A percentile compares a stretch with the other conserved stretches of the same genome.
These are phyloP conservation scores for Rubia yunnanensis DNA, from an alignment of 257 asterid species.

Conservation along the genomic window DNA sequence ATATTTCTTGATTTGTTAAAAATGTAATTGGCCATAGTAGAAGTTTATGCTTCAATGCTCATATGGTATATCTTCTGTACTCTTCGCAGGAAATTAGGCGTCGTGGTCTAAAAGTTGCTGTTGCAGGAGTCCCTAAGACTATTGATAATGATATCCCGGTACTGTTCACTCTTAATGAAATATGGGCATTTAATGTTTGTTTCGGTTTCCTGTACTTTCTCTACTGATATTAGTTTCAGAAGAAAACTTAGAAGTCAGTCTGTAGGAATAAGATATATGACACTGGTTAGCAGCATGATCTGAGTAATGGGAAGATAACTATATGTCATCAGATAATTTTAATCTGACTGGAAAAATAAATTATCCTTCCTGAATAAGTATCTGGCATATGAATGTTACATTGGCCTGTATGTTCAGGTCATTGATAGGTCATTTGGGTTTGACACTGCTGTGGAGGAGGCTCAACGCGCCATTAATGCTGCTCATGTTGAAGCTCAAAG, in stretches of 20 bases:
- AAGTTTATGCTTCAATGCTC: neutral
- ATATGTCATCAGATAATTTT: neutral
- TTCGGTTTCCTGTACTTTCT: neutral
- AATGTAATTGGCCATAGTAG: neutral
- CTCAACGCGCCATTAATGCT: conserved; percentile 96
- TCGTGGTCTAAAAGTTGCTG: conserved; percentile 80
- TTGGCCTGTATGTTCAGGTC: conserved; percentile 40
- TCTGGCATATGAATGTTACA: conserved; percentile 7
- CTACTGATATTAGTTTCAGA: neutral
- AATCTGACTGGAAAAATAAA: neutral
- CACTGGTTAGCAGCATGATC: neutral
- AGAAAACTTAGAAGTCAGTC: neutral
- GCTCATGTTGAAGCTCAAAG: conserved; percentile 95
- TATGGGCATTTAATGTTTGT: neutral
- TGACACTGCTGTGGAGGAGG: conserved; percentile 93
- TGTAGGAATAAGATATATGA: neutral
- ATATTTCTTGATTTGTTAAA: neutral
- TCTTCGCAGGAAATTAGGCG: conserved; percentile 66
- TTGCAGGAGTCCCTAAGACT: conserved; percentile 94
- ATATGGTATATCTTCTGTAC: conserved; percentile 4
- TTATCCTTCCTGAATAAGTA: neutral
- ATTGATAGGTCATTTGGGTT: conserved; percentile 89
- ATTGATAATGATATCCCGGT: conserved; percentile 97
- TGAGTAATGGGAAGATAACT: neutral
- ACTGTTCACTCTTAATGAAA: conserved; percentile 14